Percentiles rank a stretch among this genome's conserved stretches.
These are phyloP conservation scores for Bruguiera sexangula DNA, from an alignment of 345 rosid genomes.

Conservation along the genomic window DNA sequence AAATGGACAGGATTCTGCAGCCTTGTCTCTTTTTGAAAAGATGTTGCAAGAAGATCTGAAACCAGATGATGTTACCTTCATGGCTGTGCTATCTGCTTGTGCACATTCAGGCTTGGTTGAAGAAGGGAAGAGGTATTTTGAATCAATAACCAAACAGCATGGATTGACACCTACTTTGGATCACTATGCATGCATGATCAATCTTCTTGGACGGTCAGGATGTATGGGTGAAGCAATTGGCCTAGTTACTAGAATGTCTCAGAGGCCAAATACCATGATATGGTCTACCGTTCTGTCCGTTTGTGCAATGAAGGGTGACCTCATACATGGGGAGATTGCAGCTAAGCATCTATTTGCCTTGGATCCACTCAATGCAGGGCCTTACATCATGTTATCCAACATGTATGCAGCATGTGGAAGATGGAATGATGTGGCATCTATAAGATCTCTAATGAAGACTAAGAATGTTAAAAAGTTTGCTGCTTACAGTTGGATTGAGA, in stretches of 20 bases:
- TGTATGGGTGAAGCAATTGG: conserved; percentile 37
- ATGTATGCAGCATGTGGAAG: conserved; percentile 53
- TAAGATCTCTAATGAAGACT: conserved; percentile 51
- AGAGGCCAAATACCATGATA: conserved; percentile 43
- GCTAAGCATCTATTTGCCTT: conserved; percentile 45
- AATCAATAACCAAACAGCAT: conserved; percentile 40
- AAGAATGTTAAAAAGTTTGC: conserved; percentile 52
- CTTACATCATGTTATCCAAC: conserved; percentile 58
- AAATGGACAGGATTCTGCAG: conserved; percentile 52
- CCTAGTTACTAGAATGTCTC: conserved; percentile 41
- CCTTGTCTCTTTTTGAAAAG: conserved; percentile 43
- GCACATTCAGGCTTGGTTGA: conserved; percentile 48
- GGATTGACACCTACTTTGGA: conserved; percentile 39
- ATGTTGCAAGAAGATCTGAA: conserved; percentile 42
- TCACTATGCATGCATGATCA: conserved; percentile 53
- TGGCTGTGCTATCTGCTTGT: conserved; percentile 58
- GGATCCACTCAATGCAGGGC: conserved; percentile 51
- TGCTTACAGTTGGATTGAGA: conserved; percentile 61
- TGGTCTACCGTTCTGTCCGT: conserved; percentile 56
- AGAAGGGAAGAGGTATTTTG: conserved; percentile 44
- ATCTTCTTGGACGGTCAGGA: conserved; percentile 56
- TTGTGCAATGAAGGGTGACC: conserved; percentile 37
- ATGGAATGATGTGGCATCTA: conserved; percentile 55
- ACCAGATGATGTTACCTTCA: conserved; percentile 51
- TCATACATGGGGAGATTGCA: conserved; percentile 49